Evolutionary conservation across 164 flowering plant species (phyloP).

Genomic region (Amborella trichopoda): DNA sequence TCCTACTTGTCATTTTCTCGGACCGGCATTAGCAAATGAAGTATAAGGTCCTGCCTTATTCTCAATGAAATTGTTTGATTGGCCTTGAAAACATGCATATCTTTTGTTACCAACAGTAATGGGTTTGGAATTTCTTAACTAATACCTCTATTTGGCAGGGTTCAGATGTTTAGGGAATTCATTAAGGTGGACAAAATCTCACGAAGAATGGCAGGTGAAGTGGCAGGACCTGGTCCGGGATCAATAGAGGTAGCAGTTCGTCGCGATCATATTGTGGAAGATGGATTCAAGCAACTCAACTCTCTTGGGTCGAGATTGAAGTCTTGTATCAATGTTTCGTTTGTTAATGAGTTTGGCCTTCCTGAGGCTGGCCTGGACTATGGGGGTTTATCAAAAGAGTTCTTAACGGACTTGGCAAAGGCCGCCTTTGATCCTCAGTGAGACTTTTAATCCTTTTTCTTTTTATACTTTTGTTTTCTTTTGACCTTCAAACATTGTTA

Average conservation of each 20-base stretch:
- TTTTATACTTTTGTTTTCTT: slow-evolving; percentile 1
- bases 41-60: too few relatives aligned
- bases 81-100: neutral
- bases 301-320: slow-evolving; percentile 73
- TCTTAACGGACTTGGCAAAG: slow-evolving; percentile 85
- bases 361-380: slow-evolving; percentile 98
- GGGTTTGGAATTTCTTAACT: too few relatives aligned
- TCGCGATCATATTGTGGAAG: slow-evolving; percentile 87
- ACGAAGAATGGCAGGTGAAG: slow-evolving; percentile 84
- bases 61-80: too few relatives aligned
- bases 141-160: slow-evolving; percentile 35
- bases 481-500: neutral
- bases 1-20: too few relatives aligned
- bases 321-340: slow-evolving; percentile 83
- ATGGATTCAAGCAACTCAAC: slow-evolving; percentile 85
- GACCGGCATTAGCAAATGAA: too few relatives aligned
- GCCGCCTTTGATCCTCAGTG: slow-evolving; percentile 86
- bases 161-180: slow-evolving; percentile 94
- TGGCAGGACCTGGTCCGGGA: slow-evolving; percentile 63
- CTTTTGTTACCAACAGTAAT: slow-evolving; percentile 1
- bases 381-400: slow-evolving; percentile 96
- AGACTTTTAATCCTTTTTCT: slow-evolving; percentile 14
- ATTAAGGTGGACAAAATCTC: slow-evolving; percentile 82
- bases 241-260: slow-evolving; percentile 78
- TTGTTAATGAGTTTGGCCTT: slow-evolving; percentile 94